Evolutionary conservation across 2,329 filamentous ascomycete genomes (phyloP), one percentile per base, ranked within the genome.

Genomic region (Microascus cirrosus): DNA sequence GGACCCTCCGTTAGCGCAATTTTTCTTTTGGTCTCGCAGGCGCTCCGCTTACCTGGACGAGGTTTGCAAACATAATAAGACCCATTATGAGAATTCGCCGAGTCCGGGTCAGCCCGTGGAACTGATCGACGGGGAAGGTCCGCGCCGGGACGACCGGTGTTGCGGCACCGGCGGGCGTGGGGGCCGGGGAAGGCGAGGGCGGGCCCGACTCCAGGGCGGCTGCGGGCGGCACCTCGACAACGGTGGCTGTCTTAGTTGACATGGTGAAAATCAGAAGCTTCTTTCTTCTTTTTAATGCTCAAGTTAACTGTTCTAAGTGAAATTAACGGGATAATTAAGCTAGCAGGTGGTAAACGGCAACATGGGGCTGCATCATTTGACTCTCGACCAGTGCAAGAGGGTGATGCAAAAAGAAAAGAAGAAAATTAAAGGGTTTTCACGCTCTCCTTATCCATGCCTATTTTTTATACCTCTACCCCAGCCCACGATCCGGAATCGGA

Each of bases 81-180:
- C 55, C 42, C 45, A 56, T 51, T 12, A 42, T 48, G 28, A 56
- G 25, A 8, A 56, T 42, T n/a, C 55, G 24, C 55, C 50, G 50
- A 28, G 55, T 35, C 28, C 55, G 28, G 18, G 39, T 56, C 42
- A 56, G 24, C 18, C 55, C 55, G 20, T 56, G 55, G 18, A 50
- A 56, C 55, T 45, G 55, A 13, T 45, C 42, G 28, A 56, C 28
- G 25, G 39, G 24, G 20, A 56, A 56, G 20, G 45, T 50, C 45
- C 45, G n/a, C 45, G 45, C 18, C 18, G n/a, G 5, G 20, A 4
- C 20, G 2, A n/a, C 22, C 20, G 45, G 45, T 8, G 45, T 50
- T 4, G 7, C n/a, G 45, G 22, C 20, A 20, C 45, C 45, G n/a
- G 45, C 20, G 45, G 45, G 45, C n/a, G 39, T 45, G 39, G 15